Evolutionary conservation across 169 alveolate genomes (phyloP).

Genomic region (Plasmodium fragile): DNA sequence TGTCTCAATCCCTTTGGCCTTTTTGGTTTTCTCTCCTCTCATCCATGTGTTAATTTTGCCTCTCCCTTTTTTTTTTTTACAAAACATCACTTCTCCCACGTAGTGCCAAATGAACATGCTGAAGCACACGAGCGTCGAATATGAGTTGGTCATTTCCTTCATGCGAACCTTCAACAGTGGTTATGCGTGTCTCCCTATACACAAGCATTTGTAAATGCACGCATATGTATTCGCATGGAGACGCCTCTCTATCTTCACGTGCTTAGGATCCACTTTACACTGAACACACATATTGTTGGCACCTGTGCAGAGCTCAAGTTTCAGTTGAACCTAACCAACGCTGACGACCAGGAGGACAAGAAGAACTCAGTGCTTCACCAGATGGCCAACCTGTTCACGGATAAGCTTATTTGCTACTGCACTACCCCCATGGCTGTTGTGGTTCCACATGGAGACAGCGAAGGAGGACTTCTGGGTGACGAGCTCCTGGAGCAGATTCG

Average conservation of each 20-base stretch:
- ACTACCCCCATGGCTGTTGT: slow-evolving; percentile 43
- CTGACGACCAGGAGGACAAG: slow-evolving; percentile 26
- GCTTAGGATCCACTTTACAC: not conserved
- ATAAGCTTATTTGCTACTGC: slow-evolving; percentile 44
- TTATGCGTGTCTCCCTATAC: not conserved
- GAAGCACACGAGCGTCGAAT: slow-evolving; percentile 30
- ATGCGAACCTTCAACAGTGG: slow-evolving; percentile 61
- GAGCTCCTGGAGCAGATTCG: slow-evolving; percentile 30
- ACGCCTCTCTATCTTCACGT: not conserved
- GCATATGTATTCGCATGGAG: not conserved
- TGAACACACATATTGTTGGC: not conserved
- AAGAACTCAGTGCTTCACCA: slow-evolving; percentile 33
- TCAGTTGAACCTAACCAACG: slow-evolving; percentile 30
- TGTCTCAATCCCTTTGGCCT: not conserved
- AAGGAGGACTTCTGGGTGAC: slow-evolving; percentile 29
- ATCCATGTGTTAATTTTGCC: not conserved
- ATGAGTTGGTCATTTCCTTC: slow-evolving; percentile 46
- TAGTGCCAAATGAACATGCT: slow-evolving; percentile 45
- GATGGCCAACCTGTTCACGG: slow-evolving; percentile 41
- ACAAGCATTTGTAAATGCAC: not conserved
- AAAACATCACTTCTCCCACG: not conserved
- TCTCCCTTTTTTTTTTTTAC: slow-evolving; percentile 10
- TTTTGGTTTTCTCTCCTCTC: not conserved
- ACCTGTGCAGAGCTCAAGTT: slow-evolving; percentile 45
- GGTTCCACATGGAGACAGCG: slow-evolving; percentile 1